A percentile compares a stretch with the other conserved stretches of the same genome.
phyloP scores from a whole-genome alignment of 768 basidiomycete genomes.

The Dentipellis sp. region DNA sequence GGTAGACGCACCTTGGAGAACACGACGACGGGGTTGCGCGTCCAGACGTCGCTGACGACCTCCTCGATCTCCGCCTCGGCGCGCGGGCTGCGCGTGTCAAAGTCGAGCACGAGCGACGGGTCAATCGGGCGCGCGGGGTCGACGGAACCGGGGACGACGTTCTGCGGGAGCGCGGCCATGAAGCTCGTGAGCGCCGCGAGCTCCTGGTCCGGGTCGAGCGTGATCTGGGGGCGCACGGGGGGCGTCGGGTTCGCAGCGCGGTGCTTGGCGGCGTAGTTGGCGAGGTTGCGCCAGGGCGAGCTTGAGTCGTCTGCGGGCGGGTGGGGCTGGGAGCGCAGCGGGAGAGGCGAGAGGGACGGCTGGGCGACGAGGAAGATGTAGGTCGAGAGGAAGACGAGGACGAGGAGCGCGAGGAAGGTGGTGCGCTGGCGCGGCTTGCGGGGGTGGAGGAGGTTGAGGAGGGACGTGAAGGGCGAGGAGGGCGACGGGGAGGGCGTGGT shows the following conservation, averaged over 20 bases:
- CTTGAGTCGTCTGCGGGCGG: conserved; percentile 1
- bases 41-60: conserved; percentile 62
- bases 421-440: conserved; percentile 10
- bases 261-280: conserved; percentile 7
- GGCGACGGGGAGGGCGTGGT: background rate
- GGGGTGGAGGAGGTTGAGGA: conserved; percentile 7
- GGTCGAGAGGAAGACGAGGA: conserved; percentile 5
- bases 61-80: conserved; percentile 51
- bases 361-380: conserved; percentile 12
- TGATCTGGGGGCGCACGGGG: conserved; percentile 29
- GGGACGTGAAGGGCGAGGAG: background rate
- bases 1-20: conserved; percentile 50
- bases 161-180: conserved; percentile 64
- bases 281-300: conserved; percentile 1
- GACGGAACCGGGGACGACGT: conserved; percentile 58
- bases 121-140: conserved; percentile 62
- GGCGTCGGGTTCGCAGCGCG: conserved; percentile 9
- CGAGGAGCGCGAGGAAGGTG: conserved; percentile 11
- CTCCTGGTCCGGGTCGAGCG: conserved; percentile 48
- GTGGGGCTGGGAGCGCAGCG: background rate
- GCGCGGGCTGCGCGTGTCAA: conserved; percentile 60
- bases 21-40: conserved; percentile 63
- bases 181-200: conserved; percentile 70
- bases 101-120: conserved; percentile 75
- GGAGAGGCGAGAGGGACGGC: conserved; percentile 1